Conservation (phyloP, 495 filamentous ascomycete species). For the Neurospora intermedia region DNA sequence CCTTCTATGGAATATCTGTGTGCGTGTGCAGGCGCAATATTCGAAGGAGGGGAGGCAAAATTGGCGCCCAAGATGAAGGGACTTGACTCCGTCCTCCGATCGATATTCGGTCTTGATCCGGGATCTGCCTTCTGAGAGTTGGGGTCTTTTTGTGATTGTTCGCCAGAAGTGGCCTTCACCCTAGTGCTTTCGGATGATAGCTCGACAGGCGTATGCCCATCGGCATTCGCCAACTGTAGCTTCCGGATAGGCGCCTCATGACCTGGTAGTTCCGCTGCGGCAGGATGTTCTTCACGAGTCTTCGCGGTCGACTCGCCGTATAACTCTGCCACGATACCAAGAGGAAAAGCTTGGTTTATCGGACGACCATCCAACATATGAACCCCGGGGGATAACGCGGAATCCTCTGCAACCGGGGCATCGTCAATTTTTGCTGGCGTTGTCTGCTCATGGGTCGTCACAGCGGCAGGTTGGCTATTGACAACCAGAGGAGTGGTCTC, state of each 20-base stretch:
- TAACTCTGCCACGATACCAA: conserved; percentile 37
- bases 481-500: conserved; percentile 12
- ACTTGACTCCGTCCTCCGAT: neutral
- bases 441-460: neutral
- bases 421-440: neutral
- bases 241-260: conserved; percentile 4
- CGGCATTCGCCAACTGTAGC: conserved; percentile 1
- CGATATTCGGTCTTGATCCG: neutral
- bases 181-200: conserved; percentile 10
- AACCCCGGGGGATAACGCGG: neutral
- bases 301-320: conserved; percentile 23
- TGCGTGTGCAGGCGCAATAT: neutral
- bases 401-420: neutral
- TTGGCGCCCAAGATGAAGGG: neutral
- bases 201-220: conserved; percentile 18
- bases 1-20: neutral
- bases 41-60: neutral
- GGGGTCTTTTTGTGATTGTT: neutral
- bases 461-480: conserved; percentile 8
- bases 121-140: neutral
- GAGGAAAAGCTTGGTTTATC: conserved; percentile 19
- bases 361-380: conserved; percentile 12
- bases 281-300: conserved; percentile 27
- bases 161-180: conserved; percentile 6
- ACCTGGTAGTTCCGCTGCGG: conserved; percentile 32